phyloP scores from a whole-genome alignment of 306 rosid species.

The Glycine tomentella region DNA sequence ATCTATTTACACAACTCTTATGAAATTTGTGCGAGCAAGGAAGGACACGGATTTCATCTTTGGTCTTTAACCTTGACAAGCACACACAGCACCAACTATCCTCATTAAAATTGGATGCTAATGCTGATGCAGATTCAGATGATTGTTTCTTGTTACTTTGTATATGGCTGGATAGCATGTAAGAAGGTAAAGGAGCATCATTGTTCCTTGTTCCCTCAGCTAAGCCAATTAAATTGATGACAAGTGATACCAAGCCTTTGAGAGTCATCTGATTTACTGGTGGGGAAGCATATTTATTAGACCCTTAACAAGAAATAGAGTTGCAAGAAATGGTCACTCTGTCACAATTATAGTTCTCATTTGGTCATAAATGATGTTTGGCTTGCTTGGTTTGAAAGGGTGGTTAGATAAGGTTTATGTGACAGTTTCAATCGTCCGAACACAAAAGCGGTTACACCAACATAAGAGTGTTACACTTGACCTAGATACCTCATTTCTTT shows the following conservation, averaged over 20 bases:
- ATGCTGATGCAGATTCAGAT: slow-evolving; percentile 43
- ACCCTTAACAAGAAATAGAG: slow-evolving; percentile 50
- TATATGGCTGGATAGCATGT: slow-evolving; percentile 34
- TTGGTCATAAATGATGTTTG: slow-evolving; percentile 53
- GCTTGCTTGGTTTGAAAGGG: slow-evolving; percentile 75
- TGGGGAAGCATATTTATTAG: slow-evolving; percentile 39
- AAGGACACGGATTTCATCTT: slow-evolving; percentile 62
- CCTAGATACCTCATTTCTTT: slow-evolving; percentile 54
- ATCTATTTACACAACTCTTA: slow-evolving; percentile 74
- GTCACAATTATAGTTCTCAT: slow-evolving; percentile 30
- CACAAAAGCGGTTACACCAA: slow-evolving; percentile 77
- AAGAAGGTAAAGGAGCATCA: slow-evolving; percentile 45
- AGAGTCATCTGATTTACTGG: slow-evolving; percentile 59
- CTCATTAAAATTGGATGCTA: slow-evolving; percentile 32
- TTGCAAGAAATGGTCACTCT: slow-evolving; percentile 43
- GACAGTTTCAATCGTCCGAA: slow-evolving; percentile 54
- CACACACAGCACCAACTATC: slow-evolving; percentile 69
- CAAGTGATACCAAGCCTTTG: slow-evolving; percentile 52
- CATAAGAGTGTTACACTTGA: slow-evolving; percentile 72
- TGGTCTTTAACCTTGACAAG: slow-evolving; percentile 64
- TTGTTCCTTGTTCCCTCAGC: slow-evolving; percentile 45
- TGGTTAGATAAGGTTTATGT: slow-evolving; percentile 56
- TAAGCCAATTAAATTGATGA: slow-evolving; percentile 54
- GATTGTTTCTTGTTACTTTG: slow-evolving; percentile 37
- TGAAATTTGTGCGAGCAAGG: slow-evolving; percentile 91